Evolutionary conservation across 192 early-diverging fungal genomes (phyloP).

Genomic region (Lobulomyces angularis): DNA sequence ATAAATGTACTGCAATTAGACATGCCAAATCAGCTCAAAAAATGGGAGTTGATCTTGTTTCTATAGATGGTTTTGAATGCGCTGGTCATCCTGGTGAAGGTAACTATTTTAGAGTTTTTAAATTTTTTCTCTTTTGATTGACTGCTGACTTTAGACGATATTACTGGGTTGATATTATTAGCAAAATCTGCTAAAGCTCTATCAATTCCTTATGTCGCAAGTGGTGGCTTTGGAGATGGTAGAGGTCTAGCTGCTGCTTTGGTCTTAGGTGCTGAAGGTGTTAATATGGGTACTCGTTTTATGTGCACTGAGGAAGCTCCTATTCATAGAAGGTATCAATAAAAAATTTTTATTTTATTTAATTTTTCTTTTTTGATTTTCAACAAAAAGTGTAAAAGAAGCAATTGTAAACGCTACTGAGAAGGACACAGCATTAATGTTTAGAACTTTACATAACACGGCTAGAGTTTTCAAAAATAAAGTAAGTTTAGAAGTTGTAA

Average conservation of each 20-base stretch:
- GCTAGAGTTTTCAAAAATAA: conserved; percentile 64
- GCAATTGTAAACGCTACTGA: conserved; percentile 45
- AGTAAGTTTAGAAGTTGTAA: conserved; percentile 55
- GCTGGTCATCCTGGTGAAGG: conserved; percentile 76
- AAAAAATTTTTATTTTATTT: too few relatives aligned
- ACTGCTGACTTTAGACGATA: too few relatives aligned
- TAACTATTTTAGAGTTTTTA: too few relatives aligned
- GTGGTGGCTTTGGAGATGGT: conserved; percentile 67
- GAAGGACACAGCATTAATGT: conserved; percentile 35
- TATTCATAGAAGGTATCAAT: too few relatives aligned
- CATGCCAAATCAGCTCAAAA: conserved; percentile 54
- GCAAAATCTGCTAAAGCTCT: conserved; percentile 57
- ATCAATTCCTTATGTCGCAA: conserved; percentile 62
- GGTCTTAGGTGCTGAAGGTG: conserved; percentile 38
- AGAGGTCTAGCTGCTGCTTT: conserved; percentile 56
- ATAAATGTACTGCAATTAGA: conserved; percentile 69
- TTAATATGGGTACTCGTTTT: conserved; percentile 82
- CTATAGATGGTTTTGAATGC: conserved; percentile 75
- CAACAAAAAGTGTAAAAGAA: too few relatives aligned
- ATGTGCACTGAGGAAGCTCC: conserved; percentile 65
- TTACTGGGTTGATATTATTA: conserved; percentile 56
- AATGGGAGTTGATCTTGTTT: conserved; percentile 52
- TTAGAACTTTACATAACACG: conserved; percentile 65
- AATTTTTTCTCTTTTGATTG: too few relatives aligned
- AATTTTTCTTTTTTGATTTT: too few relatives aligned